Conservation (phyloP, 2,329 filamentous ascomycete species). For the Cytospora leucostoma region DNA sequence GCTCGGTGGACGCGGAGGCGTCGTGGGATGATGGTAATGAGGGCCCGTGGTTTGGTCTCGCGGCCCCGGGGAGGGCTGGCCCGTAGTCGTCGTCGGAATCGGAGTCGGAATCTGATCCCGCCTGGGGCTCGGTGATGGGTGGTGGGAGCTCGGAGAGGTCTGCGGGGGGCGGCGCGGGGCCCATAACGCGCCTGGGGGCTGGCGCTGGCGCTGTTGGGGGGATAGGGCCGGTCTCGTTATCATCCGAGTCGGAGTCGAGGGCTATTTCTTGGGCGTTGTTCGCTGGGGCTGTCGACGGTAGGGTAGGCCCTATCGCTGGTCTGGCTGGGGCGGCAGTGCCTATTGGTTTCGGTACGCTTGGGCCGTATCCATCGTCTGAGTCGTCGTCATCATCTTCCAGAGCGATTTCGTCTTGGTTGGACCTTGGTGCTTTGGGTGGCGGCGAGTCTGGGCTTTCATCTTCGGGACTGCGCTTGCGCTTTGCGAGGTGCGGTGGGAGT, state of each 20-base stretch:
- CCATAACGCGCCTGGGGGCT: conserved; percentile 37
- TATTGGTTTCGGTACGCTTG: conserved; percentile 35
- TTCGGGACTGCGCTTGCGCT: conserved; percentile 59
- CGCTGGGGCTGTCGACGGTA: conserved; percentile 21
- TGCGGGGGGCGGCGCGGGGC: conserved; percentile 47
- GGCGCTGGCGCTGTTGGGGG: conserved; percentile 24
- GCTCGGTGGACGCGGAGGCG: conserved; percentile 44
- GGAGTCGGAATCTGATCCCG: conserved; percentile 36
- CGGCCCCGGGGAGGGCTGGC: conserved; percentile 56
- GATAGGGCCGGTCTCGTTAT: conserved; percentile 36
- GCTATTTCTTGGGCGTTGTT: conserved; percentile 42
- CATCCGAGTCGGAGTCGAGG: conserved; percentile 40
- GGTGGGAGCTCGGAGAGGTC: conserved; percentile 42
- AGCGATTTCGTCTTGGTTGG: conserved; percentile 52
- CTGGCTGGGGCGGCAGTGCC: conserved; percentile 19
- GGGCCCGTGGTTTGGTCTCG: conserved; percentile 42
- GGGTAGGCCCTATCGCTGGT: conserved; percentile 34
- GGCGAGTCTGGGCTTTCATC: conserved; percentile 42
- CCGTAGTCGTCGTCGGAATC: conserved; percentile 59
- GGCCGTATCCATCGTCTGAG: conserved; percentile 47
- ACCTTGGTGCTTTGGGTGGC: conserved; percentile 50
- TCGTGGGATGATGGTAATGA: conserved; percentile 38
- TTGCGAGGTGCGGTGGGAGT: conserved; percentile 66
- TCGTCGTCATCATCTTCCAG: conserved; percentile 42
- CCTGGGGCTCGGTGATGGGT: conserved; percentile 30